Conservation (phyloP, 768 basidiomycete species). For the Pleurotus salmoneostramineus region DNA sequence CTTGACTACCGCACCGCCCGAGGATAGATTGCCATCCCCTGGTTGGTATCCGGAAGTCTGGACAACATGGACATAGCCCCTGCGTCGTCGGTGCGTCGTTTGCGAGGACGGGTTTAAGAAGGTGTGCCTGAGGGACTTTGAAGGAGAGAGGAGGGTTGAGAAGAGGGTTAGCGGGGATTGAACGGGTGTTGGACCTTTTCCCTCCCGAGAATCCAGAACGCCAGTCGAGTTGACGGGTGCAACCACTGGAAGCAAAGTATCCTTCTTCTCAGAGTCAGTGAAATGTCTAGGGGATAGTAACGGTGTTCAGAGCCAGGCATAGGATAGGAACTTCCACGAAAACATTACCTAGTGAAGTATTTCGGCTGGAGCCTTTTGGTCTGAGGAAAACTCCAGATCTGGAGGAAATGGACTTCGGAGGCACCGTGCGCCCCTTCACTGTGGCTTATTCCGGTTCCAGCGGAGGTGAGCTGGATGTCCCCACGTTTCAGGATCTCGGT, state of each 20-base stretch:
- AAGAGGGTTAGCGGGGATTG: slow-evolving; percentile 66
- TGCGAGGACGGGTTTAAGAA: background rate
- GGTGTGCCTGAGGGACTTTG: slow-evolving; percentile 10
- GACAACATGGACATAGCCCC: slow-evolving; percentile 82
- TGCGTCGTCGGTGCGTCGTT: slow-evolving; percentile 28
- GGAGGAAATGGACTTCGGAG: slow-evolving; percentile 45
- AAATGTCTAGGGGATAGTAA: slow-evolving; percentile 40
- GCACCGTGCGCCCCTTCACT: slow-evolving; percentile 48
- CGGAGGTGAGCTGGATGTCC: slow-evolving; percentile 86
- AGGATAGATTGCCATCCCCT: slow-evolving; percentile 25
- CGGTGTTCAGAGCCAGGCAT: background rate
- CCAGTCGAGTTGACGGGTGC: slow-evolving; percentile 62
- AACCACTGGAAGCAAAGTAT: slow-evolving; percentile 70
- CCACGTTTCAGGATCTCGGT: slow-evolving; percentile 86
- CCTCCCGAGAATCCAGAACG: slow-evolving; percentile 62
- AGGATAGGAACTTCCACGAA: background rate
- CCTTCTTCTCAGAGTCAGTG: slow-evolving; percentile 74
- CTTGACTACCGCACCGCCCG: slow-evolving; percentile 55
- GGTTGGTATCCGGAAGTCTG: slow-evolving; percentile 80
- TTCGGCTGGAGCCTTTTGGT: slow-evolving; percentile 54
- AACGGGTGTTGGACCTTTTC: slow-evolving; percentile 76
- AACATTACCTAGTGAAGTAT: slow-evolving; percentile 69
- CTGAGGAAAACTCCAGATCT: slow-evolving; percentile 47
- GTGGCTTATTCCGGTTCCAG: slow-evolving; percentile 90
- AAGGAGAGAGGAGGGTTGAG: slow-evolving; percentile 56